Percentiles rank a stretch among this genome's conserved stretches.
Conservation (phyloP, 2,329 filamentous ascomycete genomes). For the Botrytis tulipae region DNA sequence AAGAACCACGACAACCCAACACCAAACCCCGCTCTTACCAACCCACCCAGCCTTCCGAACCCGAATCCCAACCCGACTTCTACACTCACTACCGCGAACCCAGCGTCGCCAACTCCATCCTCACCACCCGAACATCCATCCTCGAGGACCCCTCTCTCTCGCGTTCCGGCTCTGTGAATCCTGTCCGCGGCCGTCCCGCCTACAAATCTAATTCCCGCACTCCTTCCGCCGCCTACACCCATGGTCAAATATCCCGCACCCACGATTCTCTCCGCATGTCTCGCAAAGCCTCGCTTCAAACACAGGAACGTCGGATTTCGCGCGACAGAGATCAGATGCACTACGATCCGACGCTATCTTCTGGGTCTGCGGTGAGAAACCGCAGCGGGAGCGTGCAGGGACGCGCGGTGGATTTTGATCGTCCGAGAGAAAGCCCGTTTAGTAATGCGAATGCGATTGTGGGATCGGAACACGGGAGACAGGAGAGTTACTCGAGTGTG, state of each 20-base stretch:
- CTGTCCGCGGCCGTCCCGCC: background rate
- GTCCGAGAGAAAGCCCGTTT: slow-evolving; percentile 11
- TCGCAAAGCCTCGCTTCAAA: background rate
- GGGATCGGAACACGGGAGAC: background rate
- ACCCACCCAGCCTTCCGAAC: background rate
- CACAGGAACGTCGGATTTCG: background rate
- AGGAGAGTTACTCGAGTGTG: background rate
- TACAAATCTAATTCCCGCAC: background rate
- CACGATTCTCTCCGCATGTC: slow-evolving; percentile 16
- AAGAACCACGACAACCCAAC: background rate
- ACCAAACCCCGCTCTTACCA: background rate
- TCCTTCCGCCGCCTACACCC: background rate
- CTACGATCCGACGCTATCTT: background rate
- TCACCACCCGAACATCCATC: background rate
- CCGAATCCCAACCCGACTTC: background rate
- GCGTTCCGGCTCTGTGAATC: background rate
- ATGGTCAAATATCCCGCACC: background rate
- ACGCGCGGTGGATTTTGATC: slow-evolving; percentile 14
- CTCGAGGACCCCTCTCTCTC: background rate
- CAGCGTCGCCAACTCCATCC: background rate
- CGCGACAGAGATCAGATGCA: slow-evolving; percentile 12
- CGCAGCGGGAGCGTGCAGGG: background rate
- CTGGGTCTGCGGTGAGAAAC: background rate
- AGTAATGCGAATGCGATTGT: background rate
- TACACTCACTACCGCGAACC: background rate